These are phyloP conservation scores for Coemansia sp. DNA, from an alignment of 192 early-diverging fungal genomes.

Conservation along the genomic window DNA sequence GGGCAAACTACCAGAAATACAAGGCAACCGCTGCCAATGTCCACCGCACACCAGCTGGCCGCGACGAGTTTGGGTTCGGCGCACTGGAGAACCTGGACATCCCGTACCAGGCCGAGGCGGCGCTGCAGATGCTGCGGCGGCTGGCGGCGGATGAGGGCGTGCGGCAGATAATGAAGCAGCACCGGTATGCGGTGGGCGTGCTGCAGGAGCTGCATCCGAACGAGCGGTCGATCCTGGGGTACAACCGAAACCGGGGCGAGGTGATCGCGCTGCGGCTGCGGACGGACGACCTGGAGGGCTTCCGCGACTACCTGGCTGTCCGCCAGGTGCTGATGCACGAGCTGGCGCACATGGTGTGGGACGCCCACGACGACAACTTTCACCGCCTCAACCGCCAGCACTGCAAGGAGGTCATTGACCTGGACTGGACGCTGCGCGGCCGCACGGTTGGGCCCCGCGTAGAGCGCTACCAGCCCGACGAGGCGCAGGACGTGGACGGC, in stretches of 20 bases:
- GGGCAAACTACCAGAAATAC: conserved; percentile 13
- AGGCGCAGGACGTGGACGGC: conserved; percentile 19
- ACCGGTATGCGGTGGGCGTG: conserved; percentile 21
- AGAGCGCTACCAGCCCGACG: conserved; percentile 13
- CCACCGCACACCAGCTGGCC: background rate
- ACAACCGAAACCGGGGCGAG: conserved; percentile 41
- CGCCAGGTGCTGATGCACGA: conserved; percentile 46
- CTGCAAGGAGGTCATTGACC: conserved; percentile 31
- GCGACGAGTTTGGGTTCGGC: conserved; percentile 14
- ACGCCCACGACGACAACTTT: conserved; percentile 43
- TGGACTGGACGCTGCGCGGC: conserved; percentile 41
- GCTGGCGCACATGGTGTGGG: conserved; percentile 49
- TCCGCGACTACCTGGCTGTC: conserved; percentile 23
- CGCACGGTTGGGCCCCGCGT: conserved; percentile 6
- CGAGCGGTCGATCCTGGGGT: conserved; percentile 39
- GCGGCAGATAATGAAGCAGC: conserved; percentile 23
- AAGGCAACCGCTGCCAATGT: conserved; percentile 5
- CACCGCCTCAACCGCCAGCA: conserved; percentile 33
- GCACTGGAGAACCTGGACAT: conserved; percentile 6
- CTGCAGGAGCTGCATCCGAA: conserved; percentile 37
- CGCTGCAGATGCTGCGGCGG: conserved; percentile 13
- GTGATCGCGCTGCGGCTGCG: conserved; percentile 40
- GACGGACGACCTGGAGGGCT: conserved; percentile 33
- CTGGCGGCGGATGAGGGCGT: conserved; percentile 39
- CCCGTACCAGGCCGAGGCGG: background rate